Percentiles rank a stretch among this genome's conserved stretches.
phyloP scores from a whole-genome alignment of 441 rosid species.

The Bocquillonia castaneifolia region DNA sequence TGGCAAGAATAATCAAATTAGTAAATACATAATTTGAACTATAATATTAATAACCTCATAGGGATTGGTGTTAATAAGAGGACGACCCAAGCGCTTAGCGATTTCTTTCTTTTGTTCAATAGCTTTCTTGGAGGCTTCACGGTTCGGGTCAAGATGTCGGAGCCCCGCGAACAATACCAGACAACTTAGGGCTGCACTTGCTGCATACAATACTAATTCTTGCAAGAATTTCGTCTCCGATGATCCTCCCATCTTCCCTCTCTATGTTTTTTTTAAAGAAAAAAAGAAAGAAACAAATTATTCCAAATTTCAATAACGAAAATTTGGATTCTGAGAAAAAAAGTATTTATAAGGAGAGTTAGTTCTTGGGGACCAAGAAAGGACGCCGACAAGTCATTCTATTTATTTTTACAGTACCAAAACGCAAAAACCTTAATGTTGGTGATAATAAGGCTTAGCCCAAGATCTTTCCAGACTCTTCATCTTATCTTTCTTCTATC shows the following conservation, averaged over 20 bases:
- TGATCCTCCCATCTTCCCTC: slow-evolving; percentile 42
- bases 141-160: slow-evolving; percentile 79
- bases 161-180: slow-evolving; percentile 75
- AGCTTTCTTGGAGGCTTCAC: slow-evolving; percentile 81
- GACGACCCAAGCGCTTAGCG: slow-evolving; percentile 83
- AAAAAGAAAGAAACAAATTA: too few species aligned
- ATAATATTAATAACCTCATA: slow-evolving; percentile 47
- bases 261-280: not conserved
- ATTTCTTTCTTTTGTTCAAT: slow-evolving; percentile 86
- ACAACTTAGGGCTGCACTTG: slow-evolving; percentile 89
- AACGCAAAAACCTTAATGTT: too few species aligned
- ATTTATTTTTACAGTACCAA: too few species aligned
- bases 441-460: too few species aligned
- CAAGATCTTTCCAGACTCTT: too few species aligned
- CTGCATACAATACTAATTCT: slow-evolving; percentile 70
- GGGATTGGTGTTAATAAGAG: slow-evolving; percentile 71
- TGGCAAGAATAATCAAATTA: not conserved
- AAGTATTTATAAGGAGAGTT: too few species aligned
- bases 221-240: slow-evolving; percentile 74
- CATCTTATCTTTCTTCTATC: too few species aligned
- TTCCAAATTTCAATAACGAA: too few species aligned
- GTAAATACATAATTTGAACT: not conserved
- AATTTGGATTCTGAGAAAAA: too few species aligned
- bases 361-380: too few species aligned
- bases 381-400: too few species aligned